Conservation (phyloP, 2,329 filamentous ascomycete genomes). For the Colletotrichum sp. region DNA sequence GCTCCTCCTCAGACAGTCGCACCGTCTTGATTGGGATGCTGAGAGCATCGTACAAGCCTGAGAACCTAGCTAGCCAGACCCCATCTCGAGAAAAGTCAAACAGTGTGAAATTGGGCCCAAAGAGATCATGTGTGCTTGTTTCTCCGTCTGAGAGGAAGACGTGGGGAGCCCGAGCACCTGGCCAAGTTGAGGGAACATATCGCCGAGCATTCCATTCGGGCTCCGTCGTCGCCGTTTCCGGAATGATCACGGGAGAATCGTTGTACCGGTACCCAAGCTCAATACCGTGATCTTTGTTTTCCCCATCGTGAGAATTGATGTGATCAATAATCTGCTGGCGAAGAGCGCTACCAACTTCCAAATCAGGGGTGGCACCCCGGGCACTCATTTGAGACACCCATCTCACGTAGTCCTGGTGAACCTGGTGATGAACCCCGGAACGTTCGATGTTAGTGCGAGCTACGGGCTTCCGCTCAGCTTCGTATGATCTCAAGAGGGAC, state of each 20-base stretch:
- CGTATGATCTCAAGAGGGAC: constrained; percentile 27
- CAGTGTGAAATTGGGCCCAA: background rate
- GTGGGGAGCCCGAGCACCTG: background rate
- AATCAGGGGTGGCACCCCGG: background rate
- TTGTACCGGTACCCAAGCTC: constrained; percentile 31
- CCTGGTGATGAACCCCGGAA: constrained; percentile 1
- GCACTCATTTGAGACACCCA: background rate
- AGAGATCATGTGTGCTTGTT: background rate
- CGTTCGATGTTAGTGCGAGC: constrained; percentile 21
- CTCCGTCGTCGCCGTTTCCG: background rate
- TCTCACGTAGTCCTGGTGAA: background rate
- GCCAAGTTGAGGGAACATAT: background rate
- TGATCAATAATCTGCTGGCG: background rate
- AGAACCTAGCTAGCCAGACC: background rate
- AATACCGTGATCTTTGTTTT: constrained; percentile 30
- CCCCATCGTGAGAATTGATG: constrained; percentile 22
- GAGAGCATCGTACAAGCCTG: background rate
- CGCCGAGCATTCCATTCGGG: background rate
- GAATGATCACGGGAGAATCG: constrained; percentile 29
- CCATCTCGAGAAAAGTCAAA: background rate
- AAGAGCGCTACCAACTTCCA: background rate
- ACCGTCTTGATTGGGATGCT: background rate
- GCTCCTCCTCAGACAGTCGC: background rate
- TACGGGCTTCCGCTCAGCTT: constrained; percentile 25
- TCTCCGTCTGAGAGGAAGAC: background rate